These are phyloP conservation scores for Trichoderma lentiforme DNA, from an alignment of 2,329 filamentous ascomycete species.

Conservation along the genomic window DNA sequence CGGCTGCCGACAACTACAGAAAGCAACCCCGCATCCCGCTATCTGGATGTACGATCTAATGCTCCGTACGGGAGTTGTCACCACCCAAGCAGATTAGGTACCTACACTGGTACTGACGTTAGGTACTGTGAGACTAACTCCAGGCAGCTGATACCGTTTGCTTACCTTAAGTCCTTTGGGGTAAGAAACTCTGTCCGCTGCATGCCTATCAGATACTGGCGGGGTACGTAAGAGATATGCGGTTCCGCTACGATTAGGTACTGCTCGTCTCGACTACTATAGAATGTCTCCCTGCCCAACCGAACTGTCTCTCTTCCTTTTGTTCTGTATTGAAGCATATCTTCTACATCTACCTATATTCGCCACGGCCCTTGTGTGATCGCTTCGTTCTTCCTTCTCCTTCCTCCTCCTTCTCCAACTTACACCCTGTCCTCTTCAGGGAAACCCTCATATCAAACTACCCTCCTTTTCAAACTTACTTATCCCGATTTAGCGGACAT, in stretches of 20 bases:
- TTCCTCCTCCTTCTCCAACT: neutral
- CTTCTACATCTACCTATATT: neutral
- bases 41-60: slow-evolving; percentile 7
- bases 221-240: slow-evolving; percentile 6
- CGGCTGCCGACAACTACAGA: slow-evolving; percentile 13
- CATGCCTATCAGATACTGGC: slow-evolving; percentile 6
- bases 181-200: neutral
- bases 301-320: neutral
- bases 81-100: neutral
- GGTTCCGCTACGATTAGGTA: slow-evolving; percentile 9
- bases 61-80: neutral
- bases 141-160: neutral
- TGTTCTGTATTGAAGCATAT: neutral
- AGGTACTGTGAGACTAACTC: neutral
- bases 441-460: neutral
- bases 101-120: neutral
- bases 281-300: slow-evolving; percentile 12
- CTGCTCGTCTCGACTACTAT: neutral
- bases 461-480: neutral
- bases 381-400: neutral
- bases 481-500: neutral
- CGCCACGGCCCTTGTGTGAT: neutral
- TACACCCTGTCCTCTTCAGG: neutral
- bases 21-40: slow-evolving; percentile 13
- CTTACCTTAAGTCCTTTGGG: neutral